Base-by-base conservation (phyloP, 2,329 filamentous ascomycete species). In the Geosmithia flava region DNA sequence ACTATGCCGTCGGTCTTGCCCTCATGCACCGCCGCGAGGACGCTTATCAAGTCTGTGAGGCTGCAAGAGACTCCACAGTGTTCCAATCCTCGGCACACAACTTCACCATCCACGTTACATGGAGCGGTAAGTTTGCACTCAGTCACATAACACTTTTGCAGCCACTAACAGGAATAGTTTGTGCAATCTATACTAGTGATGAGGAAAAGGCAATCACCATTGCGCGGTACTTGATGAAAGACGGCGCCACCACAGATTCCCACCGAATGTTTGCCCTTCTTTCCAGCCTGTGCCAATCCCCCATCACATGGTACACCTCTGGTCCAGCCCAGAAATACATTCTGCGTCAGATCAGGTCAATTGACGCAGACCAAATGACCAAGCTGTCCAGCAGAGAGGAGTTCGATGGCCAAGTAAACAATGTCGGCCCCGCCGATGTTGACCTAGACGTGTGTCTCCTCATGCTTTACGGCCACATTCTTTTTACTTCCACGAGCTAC, bases 281-380 rank as follows among this genome's bases (percentile, higher is more conserved):
- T n/a, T 86, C 85, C 49, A 78, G 85, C 17, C 70, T 95, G 7
- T 87, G 81, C 58, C 81, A 87, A 47, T 82, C 86, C 15, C 80
- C 83, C 2, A 72, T 80, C 39, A 76, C 81, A 29, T 87, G 84
- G 71, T 95, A 91, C 63, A 83, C 83, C 47, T 83, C 84, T 2
- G 85, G 87, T 0, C 83, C 87, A 0, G 83, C 84, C 19, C 89
- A 95, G 63, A 97, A 97, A 62, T 95, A 87, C 59, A 81, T 97
- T 57, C 73, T 96, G 50, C 82, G 93, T 4, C 88, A 95, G 65
- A 87, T 98, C 65, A 94, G 95, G 63, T 80, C 81, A 3, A 86
- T 95, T 69, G 93, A 98, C 83, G 30, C 46, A 1, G 42, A 37
- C 27, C 46, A 49, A 13, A 42, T 48, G 44, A 27, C 62, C 65